A percentile compares a stretch with the other conserved stretches of the same genome.
phyloP scores from a whole-genome alignment of 257 asterid species.

The Handroanthus guayacan region DNA sequence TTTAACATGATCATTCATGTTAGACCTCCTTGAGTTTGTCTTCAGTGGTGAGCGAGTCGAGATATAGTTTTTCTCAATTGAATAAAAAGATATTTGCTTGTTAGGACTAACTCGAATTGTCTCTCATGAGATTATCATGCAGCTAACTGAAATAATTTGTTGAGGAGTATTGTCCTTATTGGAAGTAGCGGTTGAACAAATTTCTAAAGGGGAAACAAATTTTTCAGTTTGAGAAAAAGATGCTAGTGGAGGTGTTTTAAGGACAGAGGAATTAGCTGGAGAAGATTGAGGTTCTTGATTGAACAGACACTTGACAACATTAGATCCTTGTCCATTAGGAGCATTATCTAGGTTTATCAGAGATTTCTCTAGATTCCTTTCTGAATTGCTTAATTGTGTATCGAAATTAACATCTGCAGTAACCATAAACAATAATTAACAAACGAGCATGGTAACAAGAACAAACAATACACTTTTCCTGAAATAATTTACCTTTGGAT shows the following conservation, averaged over 20 bases:
- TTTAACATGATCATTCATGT: too few relatives aligned
- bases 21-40: conserved; percentile 53
- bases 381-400: conserved; percentile 44
- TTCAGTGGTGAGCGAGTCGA: conserved; percentile 75
- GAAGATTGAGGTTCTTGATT: conserved; percentile 65
- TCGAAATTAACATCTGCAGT: conserved; percentile 45
- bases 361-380: conserved; percentile 39
- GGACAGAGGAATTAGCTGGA: conserved; percentile 63
- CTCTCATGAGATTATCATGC: conserved; percentile 84
- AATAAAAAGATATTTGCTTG: conserved; percentile 75
- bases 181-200: conserved; percentile 59
- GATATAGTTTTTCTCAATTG: conserved; percentile 77
- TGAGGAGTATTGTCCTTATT: conserved; percentile 56
- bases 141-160: conserved; percentile 62
- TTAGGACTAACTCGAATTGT: conserved; percentile 78
- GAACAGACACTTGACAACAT: conserved; percentile 81
- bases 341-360: conserved; percentile 32
- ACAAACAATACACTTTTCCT: neutral
- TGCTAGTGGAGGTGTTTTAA: conserved; percentile 79
- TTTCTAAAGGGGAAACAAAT: conserved; percentile 56
- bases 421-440: neutral
- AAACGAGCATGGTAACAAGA: conserved; percentile 18
- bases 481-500: conserved; percentile 52
- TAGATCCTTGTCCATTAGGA: conserved; percentile 60
- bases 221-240: conserved; percentile 72